phyloP scores from a whole-genome alignment of 495 filamentous ascomycete species.

The Cladorrhinum samala region DNA sequence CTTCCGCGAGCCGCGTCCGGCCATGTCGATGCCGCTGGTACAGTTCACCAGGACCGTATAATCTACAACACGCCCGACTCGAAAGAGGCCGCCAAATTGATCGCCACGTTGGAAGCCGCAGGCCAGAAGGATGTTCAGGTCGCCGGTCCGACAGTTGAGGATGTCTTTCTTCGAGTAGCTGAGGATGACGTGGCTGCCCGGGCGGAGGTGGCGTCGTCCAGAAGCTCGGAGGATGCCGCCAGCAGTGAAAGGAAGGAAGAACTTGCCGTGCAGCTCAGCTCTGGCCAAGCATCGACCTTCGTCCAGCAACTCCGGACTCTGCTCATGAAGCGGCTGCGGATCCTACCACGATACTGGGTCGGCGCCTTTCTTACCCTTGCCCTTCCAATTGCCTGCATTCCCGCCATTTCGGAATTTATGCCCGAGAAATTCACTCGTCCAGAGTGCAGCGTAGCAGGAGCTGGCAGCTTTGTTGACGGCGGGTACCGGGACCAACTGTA shows the following conservation, averaged over 20 bases:
- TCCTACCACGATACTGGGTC: slow-evolving; percentile 18
- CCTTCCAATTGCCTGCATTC: slow-evolving; percentile 18
- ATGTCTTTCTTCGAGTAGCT: slow-evolving; percentile 74
- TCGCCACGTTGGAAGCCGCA: slow-evolving; percentile 53
- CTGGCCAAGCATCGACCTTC: slow-evolving; percentile 13
- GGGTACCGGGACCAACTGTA: no score
- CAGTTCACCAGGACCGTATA: slow-evolving; percentile 56
- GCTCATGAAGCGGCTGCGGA: slow-evolving; percentile 13
- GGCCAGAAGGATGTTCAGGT: slow-evolving; percentile 61
- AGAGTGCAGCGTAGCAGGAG: background rate
- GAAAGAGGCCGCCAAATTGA: slow-evolving; percentile 51
- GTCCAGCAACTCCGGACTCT: slow-evolving; percentile 13
- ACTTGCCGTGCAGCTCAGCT: slow-evolving; percentile 8
- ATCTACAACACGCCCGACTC: slow-evolving; percentile 61
- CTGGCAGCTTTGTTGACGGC: background rate
- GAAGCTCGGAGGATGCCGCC: background rate
- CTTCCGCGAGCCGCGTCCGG: slow-evolving; percentile 47
- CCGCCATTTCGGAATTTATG: slow-evolving; percentile 14
- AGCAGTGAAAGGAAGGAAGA: background rate
- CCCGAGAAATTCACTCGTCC: slow-evolving; percentile 2
- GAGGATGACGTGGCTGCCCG: slow-evolving; percentile 48
- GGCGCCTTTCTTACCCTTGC: slow-evolving; percentile 14
- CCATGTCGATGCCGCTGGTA: slow-evolving; percentile 37
- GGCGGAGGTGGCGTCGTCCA: slow-evolving; percentile 11
- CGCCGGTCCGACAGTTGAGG: slow-evolving; percentile 73